A percentile compares a stretch with the other conserved stretches of the same genome.
These are phyloP conservation scores for Metschnikowia gelsemii DNA, from an alignment of 805 yeast species.

Conservation along the genomic window DNA sequence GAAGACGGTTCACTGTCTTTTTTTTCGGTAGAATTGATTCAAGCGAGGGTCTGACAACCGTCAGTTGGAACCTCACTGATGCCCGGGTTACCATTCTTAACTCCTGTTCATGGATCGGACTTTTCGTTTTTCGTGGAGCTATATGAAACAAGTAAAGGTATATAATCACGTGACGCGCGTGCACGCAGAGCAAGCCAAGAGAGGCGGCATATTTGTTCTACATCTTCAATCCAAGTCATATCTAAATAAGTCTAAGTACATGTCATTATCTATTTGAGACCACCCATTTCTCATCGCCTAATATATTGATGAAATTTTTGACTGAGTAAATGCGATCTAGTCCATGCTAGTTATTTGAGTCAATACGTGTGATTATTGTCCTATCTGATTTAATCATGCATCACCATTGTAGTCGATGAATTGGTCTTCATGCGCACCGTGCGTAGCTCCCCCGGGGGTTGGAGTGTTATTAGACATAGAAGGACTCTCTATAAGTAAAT, in stretches of 20 bases:
- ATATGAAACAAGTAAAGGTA: too few relatives aligned
- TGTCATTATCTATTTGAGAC: not conserved
- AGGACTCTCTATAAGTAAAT: conserved; percentile 17
- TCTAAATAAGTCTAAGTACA: not conserved
- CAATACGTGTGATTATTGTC: too few relatives aligned
- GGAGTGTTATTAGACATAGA: conserved; percentile 15
- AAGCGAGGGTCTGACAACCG: conserved; percentile 26
- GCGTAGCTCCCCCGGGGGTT: conserved; percentile 15
- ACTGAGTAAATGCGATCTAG: too few relatives aligned
- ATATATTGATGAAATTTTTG: too few relatives aligned
- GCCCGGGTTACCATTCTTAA: conserved; percentile 6
- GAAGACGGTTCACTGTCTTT: conserved; percentile 52
- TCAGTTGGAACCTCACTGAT: conserved; percentile 9
- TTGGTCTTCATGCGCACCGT: conserved; percentile 22
- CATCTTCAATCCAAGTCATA: not conserved
- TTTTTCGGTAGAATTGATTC: conserved; percentile 52
- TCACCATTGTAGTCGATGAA: conserved; percentile 28
- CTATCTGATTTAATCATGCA: conserved; percentile 2
- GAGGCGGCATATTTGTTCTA: not conserved
- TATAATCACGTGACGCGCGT: not conserved
- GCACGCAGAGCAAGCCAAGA: not conserved
- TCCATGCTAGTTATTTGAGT: too few relatives aligned
- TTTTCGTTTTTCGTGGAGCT: too few relatives aligned
- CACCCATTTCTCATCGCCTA: too few relatives aligned
- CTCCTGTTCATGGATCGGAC: too few relatives aligned